Evolutionary conservation across 1,284 basidiomycete genomes (phyloP).

Genomic region (Blastosporella zonata): DNA sequence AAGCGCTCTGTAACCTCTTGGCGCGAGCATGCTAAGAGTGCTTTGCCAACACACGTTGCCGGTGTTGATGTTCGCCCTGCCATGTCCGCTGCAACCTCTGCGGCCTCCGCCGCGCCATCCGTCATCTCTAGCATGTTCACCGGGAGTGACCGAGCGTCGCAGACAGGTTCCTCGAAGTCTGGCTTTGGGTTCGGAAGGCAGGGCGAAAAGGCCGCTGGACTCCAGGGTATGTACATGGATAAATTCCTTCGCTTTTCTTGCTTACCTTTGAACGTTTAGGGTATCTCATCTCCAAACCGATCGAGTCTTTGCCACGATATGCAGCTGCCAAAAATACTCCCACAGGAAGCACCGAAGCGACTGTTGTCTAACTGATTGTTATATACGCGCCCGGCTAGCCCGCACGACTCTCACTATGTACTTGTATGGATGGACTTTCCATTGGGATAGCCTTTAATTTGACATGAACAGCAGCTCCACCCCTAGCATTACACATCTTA

Average conservation of each 20-base stretch:
- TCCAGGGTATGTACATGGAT: constrained; percentile 41
- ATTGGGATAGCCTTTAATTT: too few species aligned
- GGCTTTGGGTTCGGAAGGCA: constrained; percentile 66
- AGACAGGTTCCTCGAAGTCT: constrained; percentile 33
- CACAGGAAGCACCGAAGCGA: constrained; percentile 7
- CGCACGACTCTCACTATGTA: too few species aligned
- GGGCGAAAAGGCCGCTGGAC: constrained; percentile 72
- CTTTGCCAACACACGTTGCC: constrained; percentile 48
- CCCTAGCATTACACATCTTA: neutral
- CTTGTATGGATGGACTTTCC: too few species aligned
- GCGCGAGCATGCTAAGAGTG: constrained; percentile 52
- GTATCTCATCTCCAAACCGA: constrained; percentile 26
- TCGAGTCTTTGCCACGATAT: constrained; percentile 26
- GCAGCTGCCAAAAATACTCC: constrained; percentile 16
- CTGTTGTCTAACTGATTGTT: constrained; percentile 7
- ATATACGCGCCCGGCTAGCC: too few species aligned
- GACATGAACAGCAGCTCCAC: neutral
- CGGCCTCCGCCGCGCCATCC: constrained; percentile 32
- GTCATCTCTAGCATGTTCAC: constrained; percentile 33
- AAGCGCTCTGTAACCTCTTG: constrained; percentile 63
- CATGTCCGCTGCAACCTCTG: constrained; percentile 19
- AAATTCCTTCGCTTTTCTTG: constrained; percentile 1
- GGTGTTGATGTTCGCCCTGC: constrained; percentile 31
- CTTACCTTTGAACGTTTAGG: constrained; percentile 14
- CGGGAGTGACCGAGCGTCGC: constrained; percentile 26